Conservation (phyloP, 495 filamentous ascomycete genomes). For the Hypoxylon cercidicola region DNA sequence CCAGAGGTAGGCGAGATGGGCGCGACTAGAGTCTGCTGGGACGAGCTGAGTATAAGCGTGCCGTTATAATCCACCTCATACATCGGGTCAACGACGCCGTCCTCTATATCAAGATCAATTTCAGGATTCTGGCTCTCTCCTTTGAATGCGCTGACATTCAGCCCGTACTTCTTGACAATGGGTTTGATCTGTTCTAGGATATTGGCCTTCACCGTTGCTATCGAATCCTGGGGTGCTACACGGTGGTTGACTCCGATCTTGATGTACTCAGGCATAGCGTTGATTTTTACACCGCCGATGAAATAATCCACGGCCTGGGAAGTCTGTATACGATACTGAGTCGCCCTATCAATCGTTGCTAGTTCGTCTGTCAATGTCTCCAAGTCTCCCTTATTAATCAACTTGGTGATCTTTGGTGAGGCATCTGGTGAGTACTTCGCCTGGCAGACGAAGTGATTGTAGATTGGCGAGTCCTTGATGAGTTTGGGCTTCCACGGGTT, state of each 20-base stretch:
- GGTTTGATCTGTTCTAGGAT: slow-evolving; percentile 60
- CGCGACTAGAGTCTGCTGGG: slow-evolving; percentile 58
- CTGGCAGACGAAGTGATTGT: slow-evolving; percentile 64
- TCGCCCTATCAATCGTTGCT: slow-evolving; percentile 53
- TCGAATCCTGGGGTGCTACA: slow-evolving; percentile 67
- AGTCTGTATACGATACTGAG: slow-evolving; percentile 72
- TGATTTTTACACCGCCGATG: slow-evolving; percentile 63
- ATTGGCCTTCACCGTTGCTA: slow-evolving; percentile 59
- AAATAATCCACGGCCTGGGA: slow-evolving; percentile 61
- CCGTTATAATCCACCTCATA: slow-evolving; percentile 65
- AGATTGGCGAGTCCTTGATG: slow-evolving; percentile 49
- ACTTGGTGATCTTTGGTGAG: slow-evolving; percentile 45
- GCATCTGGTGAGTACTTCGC: slow-evolving; percentile 45
- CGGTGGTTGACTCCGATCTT: slow-evolving; percentile 71
- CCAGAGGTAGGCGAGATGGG: slow-evolving; percentile 67
- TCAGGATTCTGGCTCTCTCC: slow-evolving; percentile 55
- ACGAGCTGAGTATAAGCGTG: slow-evolving; percentile 57
- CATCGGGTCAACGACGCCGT: slow-evolving; percentile 58
- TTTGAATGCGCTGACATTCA: slow-evolving; percentile 60
- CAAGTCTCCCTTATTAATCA: slow-evolving; percentile 60
- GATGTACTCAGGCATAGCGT: slow-evolving; percentile 72
- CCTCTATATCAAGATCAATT: slow-evolving; percentile 28
- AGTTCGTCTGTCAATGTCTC: slow-evolving; percentile 69
- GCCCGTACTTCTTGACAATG: slow-evolving; percentile 64
- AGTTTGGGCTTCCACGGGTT: slow-evolving; percentile 63